Evolutionary conservation across 2,329 filamentous ascomycete species (phyloP).

Genomic region (Epichloe coenophiala): DNA sequence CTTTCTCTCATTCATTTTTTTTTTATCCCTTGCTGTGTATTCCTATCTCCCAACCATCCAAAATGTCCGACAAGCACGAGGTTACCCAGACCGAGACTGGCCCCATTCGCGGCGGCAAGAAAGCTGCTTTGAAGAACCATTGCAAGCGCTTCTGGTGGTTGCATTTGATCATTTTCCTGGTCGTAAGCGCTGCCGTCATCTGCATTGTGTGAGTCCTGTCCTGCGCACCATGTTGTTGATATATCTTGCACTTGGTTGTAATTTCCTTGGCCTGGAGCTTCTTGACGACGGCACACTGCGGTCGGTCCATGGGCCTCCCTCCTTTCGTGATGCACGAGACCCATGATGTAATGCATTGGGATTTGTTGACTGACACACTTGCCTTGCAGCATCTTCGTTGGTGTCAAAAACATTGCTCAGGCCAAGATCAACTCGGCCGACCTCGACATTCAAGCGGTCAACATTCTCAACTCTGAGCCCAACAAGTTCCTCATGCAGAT

Average conservation of each 20-base stretch:
- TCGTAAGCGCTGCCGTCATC: constrained; percentile 40
- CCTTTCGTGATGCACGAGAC: background rate
- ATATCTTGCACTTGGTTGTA: background rate
- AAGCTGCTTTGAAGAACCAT: constrained; percentile 29
- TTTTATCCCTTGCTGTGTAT: background rate
- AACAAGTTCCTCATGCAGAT: constrained; percentile 37
- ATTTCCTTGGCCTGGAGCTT: background rate
- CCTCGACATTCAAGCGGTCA: constrained; percentile 37
- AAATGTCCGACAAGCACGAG: constrained; percentile 26
- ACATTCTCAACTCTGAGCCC: constrained; percentile 31
- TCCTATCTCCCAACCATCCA: constrained; percentile 2
- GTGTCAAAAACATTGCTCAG: constrained; percentile 43
- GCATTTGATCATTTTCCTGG: constrained; percentile 36
- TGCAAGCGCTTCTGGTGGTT: constrained; percentile 49
- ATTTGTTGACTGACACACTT: background rate
- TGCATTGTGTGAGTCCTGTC: constrained; percentile 41
- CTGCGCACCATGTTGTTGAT: background rate
- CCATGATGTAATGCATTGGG: background rate
- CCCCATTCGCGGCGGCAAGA: constrained; percentile 18
- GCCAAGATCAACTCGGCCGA: constrained; percentile 38
- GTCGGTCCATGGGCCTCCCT: too few relatives aligned
- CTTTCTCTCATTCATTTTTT: background rate
- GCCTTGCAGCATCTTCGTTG: constrained; percentile 40
- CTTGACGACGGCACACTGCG: background rate
- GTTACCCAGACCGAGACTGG: constrained; percentile 22